Percentiles rank a stretch among this genome's conserved stretches.
Conservation (phyloP, 495 filamentous ascomycete species). For the Penicillium arizonense region DNA sequence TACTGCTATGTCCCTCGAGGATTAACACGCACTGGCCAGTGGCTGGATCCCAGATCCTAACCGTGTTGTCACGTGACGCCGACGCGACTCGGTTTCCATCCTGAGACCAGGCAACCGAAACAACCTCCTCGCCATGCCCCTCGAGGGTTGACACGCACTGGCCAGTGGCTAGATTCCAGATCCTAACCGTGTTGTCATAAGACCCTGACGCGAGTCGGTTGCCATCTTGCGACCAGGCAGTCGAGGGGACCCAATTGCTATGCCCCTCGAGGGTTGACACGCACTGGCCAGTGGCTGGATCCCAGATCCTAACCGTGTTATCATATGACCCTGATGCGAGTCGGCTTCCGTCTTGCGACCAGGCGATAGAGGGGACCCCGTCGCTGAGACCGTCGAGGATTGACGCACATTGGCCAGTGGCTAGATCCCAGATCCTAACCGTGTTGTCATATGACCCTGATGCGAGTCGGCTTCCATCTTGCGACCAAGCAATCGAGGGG, state of each 20-base stretch:
- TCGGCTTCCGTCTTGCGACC: constrained; percentile 16
- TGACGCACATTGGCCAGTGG: constrained; percentile 53
- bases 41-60: too few species aligned
- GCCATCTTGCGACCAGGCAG: constrained; percentile 7
- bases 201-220: constrained; percentile 10
- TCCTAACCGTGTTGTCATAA: constrained; percentile 12
- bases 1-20: too few species aligned
- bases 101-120: too few species aligned
- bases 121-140: neutral
- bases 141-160: constrained; percentile 42
- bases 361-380: constrained; percentile 13
- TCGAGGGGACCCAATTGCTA: neutral
- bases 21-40: too few species aligned
- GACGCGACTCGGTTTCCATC: too few species aligned
- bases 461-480: constrained; percentile 2
- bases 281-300: constrained; percentile 64
- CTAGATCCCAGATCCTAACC: constrained; percentile 49
- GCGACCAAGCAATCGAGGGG: neutral
- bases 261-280: constrained; percentile 14
- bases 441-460: too few species aligned
- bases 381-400: neutral
- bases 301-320: constrained; percentile 27
- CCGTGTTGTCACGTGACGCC: too few species aligned
- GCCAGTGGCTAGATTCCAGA: constrained; percentile 61
- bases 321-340: constrained; percentile 10